A percentile compares a stretch with the other conserved stretches of the same genome.
Conservation (phyloP, 352 stramenopile species). For the Phytophthora kernoviae region DNA sequence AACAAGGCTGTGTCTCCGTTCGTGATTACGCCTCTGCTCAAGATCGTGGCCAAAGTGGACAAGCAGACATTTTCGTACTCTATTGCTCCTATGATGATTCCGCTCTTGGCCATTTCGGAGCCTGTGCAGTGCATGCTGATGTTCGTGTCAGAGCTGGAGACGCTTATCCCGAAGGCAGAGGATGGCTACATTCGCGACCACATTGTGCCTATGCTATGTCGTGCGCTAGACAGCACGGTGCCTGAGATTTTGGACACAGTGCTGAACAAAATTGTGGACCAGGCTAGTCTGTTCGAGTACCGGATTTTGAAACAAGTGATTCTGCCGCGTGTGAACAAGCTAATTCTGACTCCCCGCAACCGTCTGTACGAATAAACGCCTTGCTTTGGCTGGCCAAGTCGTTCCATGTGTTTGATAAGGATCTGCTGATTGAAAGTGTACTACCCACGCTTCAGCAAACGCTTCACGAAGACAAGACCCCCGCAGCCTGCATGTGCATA, state of each 20-base stretch:
- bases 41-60: slow-evolving; percentile 88
- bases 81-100: slow-evolving; percentile 84
- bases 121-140: slow-evolving; percentile 91
- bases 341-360: slow-evolving; percentile 86
- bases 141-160: slow-evolving; percentile 87
- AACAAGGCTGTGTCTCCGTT: slow-evolving; percentile 89
- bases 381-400: slow-evolving; percentile 87
- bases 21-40: slow-evolving; percentile 87
- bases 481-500: slow-evolving; percentile 88
- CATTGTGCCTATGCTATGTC: slow-evolving; percentile 87
- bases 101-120: slow-evolving; percentile 81
- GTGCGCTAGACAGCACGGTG: slow-evolving; percentile 81
- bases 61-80: slow-evolving; percentile 82
- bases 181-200: slow-evolving; percentile 90
- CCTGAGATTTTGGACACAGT: slow-evolving; percentile 88
- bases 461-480: slow-evolving; percentile 80
- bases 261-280: slow-evolving; percentile 89
- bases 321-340: slow-evolving; percentile 82
- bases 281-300: slow-evolving; percentile 89
- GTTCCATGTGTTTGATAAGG: slow-evolving; percentile 91
- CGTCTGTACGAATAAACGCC: slow-evolving; percentile 86
- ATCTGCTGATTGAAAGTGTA: slow-evolving; percentile 83
- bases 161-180: slow-evolving; percentile 83
- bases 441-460: slow-evolving; percentile 77
- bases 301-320: slow-evolving; percentile 90